These are phyloP conservation scores for Mycena alexandri DNA, from an alignment of 768 basidiomycete genomes.

Conservation along the genomic window DNA sequence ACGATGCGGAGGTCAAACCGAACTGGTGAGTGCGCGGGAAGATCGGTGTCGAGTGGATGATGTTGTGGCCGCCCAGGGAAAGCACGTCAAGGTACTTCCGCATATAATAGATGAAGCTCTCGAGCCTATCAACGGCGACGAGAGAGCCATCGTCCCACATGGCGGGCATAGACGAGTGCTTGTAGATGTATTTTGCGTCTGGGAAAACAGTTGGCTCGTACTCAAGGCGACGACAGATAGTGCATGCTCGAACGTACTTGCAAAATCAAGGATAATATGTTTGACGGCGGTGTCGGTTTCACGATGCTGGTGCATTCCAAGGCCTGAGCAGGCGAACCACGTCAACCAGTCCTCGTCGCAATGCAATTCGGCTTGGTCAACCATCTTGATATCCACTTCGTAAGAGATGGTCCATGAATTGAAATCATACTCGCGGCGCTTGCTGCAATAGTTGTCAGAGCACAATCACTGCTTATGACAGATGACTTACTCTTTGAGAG, in stretches of 20 bases:
- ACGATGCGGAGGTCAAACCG: constrained; percentile 23
- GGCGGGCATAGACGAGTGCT: constrained; percentile 19
- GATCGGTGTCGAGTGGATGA: constrained; percentile 29
- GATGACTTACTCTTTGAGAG: constrained; percentile 8
- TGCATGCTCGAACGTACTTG: constrained; percentile 2
- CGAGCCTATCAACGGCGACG: constrained; percentile 4
- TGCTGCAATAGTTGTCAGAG: background rate
- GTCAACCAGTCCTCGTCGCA: constrained; percentile 10
- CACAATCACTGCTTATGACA: background rate
- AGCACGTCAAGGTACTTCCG: constrained; percentile 19
- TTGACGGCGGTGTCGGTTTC: background rate
- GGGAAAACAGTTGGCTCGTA: background rate
- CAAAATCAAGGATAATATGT: constrained; percentile 21
- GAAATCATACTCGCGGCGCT: constrained; percentile 3
- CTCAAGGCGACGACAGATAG: background rate
- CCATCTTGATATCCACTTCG: constrained; percentile 12
- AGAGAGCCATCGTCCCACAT: constrained; percentile 10
- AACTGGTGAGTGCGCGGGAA: constrained; percentile 7
- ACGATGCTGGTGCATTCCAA: background rate
- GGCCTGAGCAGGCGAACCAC: background rate
- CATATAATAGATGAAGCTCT: constrained; percentile 22
- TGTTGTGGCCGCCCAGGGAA: constrained; percentile 11
- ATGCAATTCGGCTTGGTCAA: constrained; percentile 15
- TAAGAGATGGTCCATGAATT: constrained; percentile 8
- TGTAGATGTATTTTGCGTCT: constrained; percentile 21